Evolutionary conservation across 202 grass and related monocot species (phyloP).

Genomic region (Eragrostis tef): DNA sequence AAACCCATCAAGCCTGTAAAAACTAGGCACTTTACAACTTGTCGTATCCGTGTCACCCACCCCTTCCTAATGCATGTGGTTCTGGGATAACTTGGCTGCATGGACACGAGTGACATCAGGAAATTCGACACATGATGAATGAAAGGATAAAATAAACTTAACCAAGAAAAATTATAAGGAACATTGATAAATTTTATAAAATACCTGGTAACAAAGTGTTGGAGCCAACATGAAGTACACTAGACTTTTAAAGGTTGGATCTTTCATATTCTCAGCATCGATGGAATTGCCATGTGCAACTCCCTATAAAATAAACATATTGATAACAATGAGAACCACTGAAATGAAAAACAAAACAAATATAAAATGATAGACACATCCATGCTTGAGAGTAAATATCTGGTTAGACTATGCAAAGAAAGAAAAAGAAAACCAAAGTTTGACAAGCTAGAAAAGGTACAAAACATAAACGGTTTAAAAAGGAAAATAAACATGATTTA

Average conservation of each 20-base stretch:
- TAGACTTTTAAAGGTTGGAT: conserved; percentile 67
- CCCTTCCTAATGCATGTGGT: conserved; percentile 79
- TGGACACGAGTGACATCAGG: conserved; percentile 33
- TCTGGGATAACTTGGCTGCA: conserved; percentile 88
- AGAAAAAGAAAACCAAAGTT: background rate
- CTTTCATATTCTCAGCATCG: conserved; percentile 58
- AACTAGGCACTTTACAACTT: conserved; percentile 82
- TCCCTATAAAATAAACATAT: conserved; percentile 60
- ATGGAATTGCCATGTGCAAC: conserved; percentile 46
- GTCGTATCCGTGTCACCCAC: conserved; percentile 71
- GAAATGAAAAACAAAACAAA: conserved; percentile 17
- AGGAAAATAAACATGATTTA: conserved; percentile 1
- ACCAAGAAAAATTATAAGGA: background rate
- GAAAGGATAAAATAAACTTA: background rate
- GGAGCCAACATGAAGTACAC: conserved; percentile 88
- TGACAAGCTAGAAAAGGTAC: conserved; percentile 7
- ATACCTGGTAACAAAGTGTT: conserved; percentile 98
- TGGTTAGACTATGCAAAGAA: background rate
- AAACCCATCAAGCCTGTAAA: conserved; percentile 99
- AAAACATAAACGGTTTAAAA: background rate
- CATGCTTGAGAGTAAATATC: conserved; percentile 23
- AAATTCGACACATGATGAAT: conserved; percentile 5
- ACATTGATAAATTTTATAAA: conserved; percentile 2
- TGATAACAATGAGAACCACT: conserved; percentile 12
- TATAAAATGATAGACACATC: conserved; percentile 5